A percentile compares a stretch with the other conserved stretches of the same genome.
phyloP scores from a whole-genome alignment of 2,329 filamentous ascomycete species.

The Cryphonectria carpinicola region DNA sequence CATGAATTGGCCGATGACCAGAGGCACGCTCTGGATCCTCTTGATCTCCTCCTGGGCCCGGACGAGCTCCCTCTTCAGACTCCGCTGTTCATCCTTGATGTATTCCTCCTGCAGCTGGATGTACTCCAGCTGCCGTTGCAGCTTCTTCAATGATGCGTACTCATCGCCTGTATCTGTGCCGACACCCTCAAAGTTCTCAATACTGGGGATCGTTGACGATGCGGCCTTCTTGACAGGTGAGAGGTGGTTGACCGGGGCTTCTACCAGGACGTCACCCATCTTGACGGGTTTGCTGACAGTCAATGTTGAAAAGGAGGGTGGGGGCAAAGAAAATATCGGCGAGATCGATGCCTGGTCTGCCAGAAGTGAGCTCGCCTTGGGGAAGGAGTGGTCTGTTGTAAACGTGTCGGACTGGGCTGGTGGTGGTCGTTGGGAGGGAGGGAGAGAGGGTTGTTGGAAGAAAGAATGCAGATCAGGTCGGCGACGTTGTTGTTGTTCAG shows the following conservation, averaged over 20 bases:
- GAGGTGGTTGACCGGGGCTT: slow-evolving; percentile 75
- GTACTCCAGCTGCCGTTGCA: slow-evolving; percentile 96
- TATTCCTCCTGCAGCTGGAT: slow-evolving; percentile 99
- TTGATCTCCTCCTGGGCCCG: slow-evolving; percentile 99
- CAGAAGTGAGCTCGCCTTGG: not conserved
- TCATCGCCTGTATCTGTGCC: slow-evolving; percentile 84
- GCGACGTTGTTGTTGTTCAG: slow-evolving; percentile 22
- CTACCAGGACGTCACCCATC: slow-evolving; percentile 88
- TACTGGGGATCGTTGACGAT: slow-evolving; percentile 81
- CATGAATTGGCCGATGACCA: slow-evolving; percentile 99
- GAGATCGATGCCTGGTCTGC: not conserved
- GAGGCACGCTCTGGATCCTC: slow-evolving; percentile 95
- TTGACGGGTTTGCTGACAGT: slow-evolving; percentile 35
- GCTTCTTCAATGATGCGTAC: slow-evolving; percentile 93
- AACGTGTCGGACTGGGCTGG: not conserved
- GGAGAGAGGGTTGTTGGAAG: not conserved
- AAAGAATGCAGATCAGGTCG: slow-evolving; percentile 20
- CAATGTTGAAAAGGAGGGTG: not conserved
- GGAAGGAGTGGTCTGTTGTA: not conserved
- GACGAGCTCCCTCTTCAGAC: slow-evolving; percentile 94
- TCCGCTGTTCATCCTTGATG: slow-evolving; percentile 99
- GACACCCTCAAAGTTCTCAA: slow-evolving; percentile 87
- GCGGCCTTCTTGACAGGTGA: slow-evolving; percentile 81
- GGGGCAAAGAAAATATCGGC: not conserved
- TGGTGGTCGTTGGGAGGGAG: slow-evolving; percentile 10